These are phyloP conservation scores for Calonectria pauciramosa DNA, from an alignment of 2,329 filamentous ascomycete species.

Conservation along the genomic window DNA sequence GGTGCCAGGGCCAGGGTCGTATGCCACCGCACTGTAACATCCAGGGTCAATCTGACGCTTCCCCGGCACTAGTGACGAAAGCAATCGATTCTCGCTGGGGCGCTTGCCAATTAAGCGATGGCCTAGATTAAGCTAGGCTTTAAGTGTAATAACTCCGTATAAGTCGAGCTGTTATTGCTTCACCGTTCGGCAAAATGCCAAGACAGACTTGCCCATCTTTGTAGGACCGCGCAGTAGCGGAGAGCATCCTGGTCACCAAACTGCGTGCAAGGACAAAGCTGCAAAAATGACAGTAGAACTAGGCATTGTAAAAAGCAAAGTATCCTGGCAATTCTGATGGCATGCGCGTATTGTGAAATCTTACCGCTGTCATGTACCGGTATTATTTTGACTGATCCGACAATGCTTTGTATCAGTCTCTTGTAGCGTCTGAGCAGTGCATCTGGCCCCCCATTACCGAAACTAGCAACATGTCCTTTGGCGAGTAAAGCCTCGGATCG, in stretches of 20 bases:
- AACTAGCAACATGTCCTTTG: not conserved
- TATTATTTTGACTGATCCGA: not conserved
- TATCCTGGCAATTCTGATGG: no score
- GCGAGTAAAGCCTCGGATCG: not conserved
- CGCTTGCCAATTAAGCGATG: not conserved
- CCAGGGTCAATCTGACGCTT: constrained; percentile 5
- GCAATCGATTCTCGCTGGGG: not conserved
- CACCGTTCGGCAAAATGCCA: constrained; percentile 3
- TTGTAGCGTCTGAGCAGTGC: not conserved
- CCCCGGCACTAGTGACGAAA: constrained; percentile 4
- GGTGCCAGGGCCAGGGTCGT: not conserved
- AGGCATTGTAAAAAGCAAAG: not conserved
- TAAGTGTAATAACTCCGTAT: not conserved
- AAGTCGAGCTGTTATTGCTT: not conserved
- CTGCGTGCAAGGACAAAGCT: not conserved
- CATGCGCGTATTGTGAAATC: not conserved
- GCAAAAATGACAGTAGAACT: not conserved
- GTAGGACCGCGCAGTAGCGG: not conserved
- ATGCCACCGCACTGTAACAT: constrained; percentile 6
- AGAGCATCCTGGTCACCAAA: not conserved
- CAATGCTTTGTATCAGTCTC: not conserved
- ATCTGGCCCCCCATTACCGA: not conserved
- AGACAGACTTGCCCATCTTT: not conserved
- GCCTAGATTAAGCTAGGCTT: constrained; percentile 7
- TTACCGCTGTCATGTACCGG: not conserved